Percentiles rank a stretch among this genome's conserved stretches.
phyloP scores from a whole-genome alignment of 495 filamentous ascomycete species.

The Penicillium bialowiezense region DNA sequence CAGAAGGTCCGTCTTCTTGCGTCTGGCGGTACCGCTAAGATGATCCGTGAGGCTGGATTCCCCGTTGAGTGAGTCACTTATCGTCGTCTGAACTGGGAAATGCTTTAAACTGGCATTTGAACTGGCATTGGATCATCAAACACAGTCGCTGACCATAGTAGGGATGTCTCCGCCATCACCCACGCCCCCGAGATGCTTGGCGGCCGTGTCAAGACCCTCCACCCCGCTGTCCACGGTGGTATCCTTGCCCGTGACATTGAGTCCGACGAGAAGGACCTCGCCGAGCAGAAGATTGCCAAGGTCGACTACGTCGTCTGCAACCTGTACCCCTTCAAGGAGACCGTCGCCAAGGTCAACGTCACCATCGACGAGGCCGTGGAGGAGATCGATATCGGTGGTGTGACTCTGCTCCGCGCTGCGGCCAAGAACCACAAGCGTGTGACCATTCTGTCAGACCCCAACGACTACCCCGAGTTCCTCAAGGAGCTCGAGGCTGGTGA shows the following conservation, averaged over 20 bases:
- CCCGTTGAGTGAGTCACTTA: conserved; percentile 73
- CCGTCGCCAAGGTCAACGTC: conserved; percentile 92
- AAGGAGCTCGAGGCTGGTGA: conserved; percentile 84
- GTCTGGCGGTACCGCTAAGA: conserved; percentile 87
- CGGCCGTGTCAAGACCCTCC: conserved; percentile 94
- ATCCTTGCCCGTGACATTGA: conserved; percentile 91
- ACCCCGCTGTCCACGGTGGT: conserved; percentile 89
- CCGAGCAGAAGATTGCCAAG: conserved; percentile 94
- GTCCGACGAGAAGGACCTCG: conserved; percentile 93
- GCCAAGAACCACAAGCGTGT: conserved; percentile 97
- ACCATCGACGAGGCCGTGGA: conserved; percentile 95
- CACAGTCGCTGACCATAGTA: conserved; percentile 31
- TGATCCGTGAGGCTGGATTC: conserved; percentile 94
- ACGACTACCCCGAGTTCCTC: conserved; percentile 91
- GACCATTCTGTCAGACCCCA: conserved; percentile 89
- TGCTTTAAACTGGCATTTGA: too few species aligned
- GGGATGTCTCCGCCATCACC: conserved; percentile 95
- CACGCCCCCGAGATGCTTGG: conserved; percentile 98
- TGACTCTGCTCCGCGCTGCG: conserved; percentile 91
- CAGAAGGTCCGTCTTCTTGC: conserved; percentile 89
- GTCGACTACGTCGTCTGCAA: conserved; percentile 99
- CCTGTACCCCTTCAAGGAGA: conserved; percentile 97
- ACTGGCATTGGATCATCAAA: background rate
- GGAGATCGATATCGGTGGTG: conserved; percentile 97
- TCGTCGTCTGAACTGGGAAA: background rate